Conservation (phyloP, 371 early-diverging fungal species). For the Mortierella sp. region DNA sequence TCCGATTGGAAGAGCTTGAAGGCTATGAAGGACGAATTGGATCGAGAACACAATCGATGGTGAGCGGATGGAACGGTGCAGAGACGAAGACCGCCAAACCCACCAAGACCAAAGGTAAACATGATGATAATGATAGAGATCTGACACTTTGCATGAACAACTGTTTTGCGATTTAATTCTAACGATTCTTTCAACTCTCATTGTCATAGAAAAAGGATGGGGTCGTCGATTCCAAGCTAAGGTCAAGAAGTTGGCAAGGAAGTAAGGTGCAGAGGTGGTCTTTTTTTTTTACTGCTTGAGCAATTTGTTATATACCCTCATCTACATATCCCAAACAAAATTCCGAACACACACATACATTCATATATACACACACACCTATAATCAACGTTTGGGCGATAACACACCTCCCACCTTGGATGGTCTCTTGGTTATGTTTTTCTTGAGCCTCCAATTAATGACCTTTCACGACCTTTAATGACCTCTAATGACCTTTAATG, state of each 20-base stretch:
- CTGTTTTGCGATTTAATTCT: background rate
- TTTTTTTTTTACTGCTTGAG: background rate
- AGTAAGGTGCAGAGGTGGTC: slow-evolving; percentile 1
- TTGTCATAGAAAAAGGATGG: slow-evolving; percentile 43
- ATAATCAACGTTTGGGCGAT: background rate
- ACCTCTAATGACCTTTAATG: background rate
- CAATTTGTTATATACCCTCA: slow-evolving; percentile 6
- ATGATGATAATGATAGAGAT: no score
- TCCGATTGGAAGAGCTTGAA: slow-evolving; percentile 35
- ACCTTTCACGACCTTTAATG: background rate
- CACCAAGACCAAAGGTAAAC: slow-evolving; percentile 27
- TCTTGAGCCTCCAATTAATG: slow-evolving; percentile 3
- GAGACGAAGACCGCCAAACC: slow-evolving; percentile 8
- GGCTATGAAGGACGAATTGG: slow-evolving; percentile 23
- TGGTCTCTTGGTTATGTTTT: background rate
- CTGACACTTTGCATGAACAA: no score
- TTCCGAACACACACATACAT: background rate
- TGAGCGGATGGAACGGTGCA: slow-evolving; percentile 3
- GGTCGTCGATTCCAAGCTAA: slow-evolving; percentile 49
- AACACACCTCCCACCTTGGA: background rate
- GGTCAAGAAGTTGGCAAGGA: slow-evolving; percentile 53
- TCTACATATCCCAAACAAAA: background rate
- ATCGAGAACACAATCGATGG: slow-evolving; percentile 11
- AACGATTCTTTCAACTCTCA: background rate
- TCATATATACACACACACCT: background rate